A percentile compares a stretch with the other conserved stretches of the same genome.
Conservation (phyloP, 176 grass and related monocot species). For the Ananas comosus region DNA sequence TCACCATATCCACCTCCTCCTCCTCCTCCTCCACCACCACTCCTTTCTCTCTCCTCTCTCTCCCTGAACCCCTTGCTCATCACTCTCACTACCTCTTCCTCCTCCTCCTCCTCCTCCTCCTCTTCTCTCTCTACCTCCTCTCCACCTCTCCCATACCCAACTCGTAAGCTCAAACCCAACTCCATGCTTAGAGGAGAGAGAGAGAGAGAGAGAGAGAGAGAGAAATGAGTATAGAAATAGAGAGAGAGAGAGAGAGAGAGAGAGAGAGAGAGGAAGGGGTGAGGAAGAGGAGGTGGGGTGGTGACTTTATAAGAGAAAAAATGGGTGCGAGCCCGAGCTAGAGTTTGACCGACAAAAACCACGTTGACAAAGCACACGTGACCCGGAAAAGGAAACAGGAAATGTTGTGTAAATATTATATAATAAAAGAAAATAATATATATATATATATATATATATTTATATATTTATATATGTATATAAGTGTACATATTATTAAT, state of each 20-base stretch:
- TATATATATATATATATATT: not conserved
- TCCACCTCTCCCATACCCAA: not conserved
- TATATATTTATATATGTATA: not conserved
- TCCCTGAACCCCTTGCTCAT: not conserved
- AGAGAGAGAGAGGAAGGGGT: not conserved
- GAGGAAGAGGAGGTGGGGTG: not conserved
- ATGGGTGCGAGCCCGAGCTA: not conserved
- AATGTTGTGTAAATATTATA: not conserved
- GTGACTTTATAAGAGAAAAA: not conserved
- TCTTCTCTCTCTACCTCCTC: not conserved
- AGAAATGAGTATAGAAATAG: not conserved
- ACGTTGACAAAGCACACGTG: constrained; percentile 3
- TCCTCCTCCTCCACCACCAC: not conserved
- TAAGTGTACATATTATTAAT: not conserved
- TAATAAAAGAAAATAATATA: not conserved
- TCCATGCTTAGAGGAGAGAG: not conserved
- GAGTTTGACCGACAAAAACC: constrained; percentile 1
- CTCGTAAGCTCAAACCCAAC: not conserved
- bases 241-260: not conserved
- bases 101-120: not conserved
- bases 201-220: constrained; percentile 1
- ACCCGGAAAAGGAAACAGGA: not conserved
- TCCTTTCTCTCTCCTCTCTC: not conserved
- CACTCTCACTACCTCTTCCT: not conserved
- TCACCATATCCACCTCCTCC: not conserved